phyloP scores from a whole-genome alignment of 139 green algal genomes.

The Closterium sp. region DNA sequence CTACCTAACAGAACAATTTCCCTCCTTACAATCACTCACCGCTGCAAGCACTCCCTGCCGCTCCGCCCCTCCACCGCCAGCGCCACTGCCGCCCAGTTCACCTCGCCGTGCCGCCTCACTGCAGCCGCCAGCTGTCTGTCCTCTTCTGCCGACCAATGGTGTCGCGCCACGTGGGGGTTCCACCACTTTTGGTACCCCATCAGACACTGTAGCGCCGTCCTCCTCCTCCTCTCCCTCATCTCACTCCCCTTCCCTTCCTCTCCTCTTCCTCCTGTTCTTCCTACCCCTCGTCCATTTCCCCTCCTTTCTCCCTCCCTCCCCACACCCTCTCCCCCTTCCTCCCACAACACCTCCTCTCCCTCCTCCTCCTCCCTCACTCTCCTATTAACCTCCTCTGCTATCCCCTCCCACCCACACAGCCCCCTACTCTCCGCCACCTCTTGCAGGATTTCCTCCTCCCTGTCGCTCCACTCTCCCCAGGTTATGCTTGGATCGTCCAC shows the following conservation, averaged over 20 bases:
- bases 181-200: slow-evolving; percentile 16
- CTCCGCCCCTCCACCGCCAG: background rate
- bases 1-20: too few species aligned
- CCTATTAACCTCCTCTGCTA: background rate
- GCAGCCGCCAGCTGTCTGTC: slow-evolving; percentile 12
- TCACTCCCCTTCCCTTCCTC: background rate
- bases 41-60: background rate
- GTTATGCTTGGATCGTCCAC: background rate
- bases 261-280: background rate
- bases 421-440: background rate
- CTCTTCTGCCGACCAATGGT: slow-evolving; percentile 30
- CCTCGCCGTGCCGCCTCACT: slow-evolving; percentile 7
- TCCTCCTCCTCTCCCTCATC: background rate
- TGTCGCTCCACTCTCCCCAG: background rate
- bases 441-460: background rate
- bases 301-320: too few species aligned
- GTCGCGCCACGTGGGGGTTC: slow-evolving; percentile 29
- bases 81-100: slow-evolving; percentile 27
- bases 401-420: background rate
- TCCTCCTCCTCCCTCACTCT: background rate
- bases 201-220: slow-evolving; percentile 28
- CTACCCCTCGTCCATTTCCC: too few species aligned
- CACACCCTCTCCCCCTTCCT: background rate
- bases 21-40: background rate
- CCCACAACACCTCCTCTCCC: background rate